Conservation (phyloP, 2,329 filamentous ascomycete species). For the Arthroderma sp. region DNA sequence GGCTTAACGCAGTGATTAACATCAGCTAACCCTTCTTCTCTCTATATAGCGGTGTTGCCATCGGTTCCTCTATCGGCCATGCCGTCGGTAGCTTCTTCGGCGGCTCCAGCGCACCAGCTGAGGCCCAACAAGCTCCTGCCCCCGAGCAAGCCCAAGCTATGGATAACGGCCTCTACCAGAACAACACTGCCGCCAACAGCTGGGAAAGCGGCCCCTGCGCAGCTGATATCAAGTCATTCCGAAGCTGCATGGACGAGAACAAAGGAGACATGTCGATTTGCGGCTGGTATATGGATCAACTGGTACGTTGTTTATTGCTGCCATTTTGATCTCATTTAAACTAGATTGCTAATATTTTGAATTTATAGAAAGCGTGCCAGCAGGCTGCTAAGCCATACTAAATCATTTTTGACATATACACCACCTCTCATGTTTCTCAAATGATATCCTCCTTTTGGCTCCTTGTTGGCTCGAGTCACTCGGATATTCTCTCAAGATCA, state of each 20-base stretch:
- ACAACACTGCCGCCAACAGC: slow-evolving; percentile 36
- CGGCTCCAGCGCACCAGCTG: slow-evolving; percentile 48
- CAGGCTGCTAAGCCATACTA: slow-evolving; percentile 61
- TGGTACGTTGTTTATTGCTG: slow-evolving; percentile 34
- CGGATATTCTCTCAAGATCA: no score
- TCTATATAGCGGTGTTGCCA: slow-evolving; percentile 68
- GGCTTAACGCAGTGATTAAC: background rate
- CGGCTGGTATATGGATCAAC: slow-evolving; percentile 95
- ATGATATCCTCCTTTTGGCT: no score
- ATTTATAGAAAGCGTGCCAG: slow-evolving; percentile 62
- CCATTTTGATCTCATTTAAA: slow-evolving; percentile 1
- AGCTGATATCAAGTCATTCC: slow-evolving; percentile 70
- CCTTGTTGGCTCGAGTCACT: no score
- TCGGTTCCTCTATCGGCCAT: slow-evolving; percentile 90
- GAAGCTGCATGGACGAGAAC: slow-evolving; percentile 93
- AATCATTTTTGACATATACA: slow-evolving; percentile 4
- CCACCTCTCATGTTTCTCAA: no score
- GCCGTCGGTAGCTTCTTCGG: slow-evolving; percentile 87
- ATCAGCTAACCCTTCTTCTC: slow-evolving; percentile 13
- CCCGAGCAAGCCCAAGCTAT: slow-evolving; percentile 42
- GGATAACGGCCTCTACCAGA: slow-evolving; percentile 34
- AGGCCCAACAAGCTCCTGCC: slow-evolving; percentile 37
- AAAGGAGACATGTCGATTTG: slow-evolving; percentile 89
- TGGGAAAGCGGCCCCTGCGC: slow-evolving; percentile 53
- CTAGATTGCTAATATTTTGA: slow-evolving; percentile 3